Evolutionary conservation across 1,284 basidiomycete species (phyloP).

Genomic region (Xerocomus minutiporus): DNA sequence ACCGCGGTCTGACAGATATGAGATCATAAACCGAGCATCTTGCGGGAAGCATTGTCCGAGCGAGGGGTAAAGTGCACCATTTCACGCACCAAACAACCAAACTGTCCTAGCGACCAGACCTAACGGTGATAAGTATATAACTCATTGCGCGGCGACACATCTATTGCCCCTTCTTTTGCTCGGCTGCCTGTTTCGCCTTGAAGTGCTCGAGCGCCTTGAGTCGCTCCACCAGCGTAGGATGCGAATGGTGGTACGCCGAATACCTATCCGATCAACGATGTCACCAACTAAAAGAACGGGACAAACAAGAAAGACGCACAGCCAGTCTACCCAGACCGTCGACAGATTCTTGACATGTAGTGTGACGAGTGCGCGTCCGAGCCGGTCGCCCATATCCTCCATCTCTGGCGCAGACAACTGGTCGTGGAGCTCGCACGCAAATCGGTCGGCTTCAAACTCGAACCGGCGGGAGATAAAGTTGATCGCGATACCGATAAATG

Average conservation of each 20-base stretch:
- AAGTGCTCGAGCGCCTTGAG: conserved; percentile 72
- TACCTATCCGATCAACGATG: conserved; percentile 44
- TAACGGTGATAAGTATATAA: not conserved
- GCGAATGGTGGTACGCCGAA: conserved; percentile 89
- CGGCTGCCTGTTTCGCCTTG: conserved; percentile 29
- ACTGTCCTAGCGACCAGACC: not conserved
- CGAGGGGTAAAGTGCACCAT: not conserved
- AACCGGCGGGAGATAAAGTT: conserved; percentile 80
- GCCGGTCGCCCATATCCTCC: conserved; percentile 73
- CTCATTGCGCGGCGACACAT: not conserved
- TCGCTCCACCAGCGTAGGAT: conserved; percentile 86
- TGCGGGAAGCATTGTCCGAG: not conserved
- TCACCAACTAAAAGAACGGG: not conserved
- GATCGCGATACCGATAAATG: conserved; percentile 66
- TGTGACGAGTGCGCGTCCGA: conserved; percentile 74
- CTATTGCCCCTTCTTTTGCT: conserved; percentile 31
- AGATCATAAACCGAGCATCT: not conserved
- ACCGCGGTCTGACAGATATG: not conserved
- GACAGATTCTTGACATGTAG: conserved; percentile 89
- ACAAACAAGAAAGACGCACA: conserved; percentile 44
- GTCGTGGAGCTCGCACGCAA: conserved; percentile 65
- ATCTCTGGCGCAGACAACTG: conserved; percentile 46
- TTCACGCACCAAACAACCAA: not conserved
- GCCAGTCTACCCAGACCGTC: conserved; percentile 87
- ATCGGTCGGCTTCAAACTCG: conserved; percentile 88